Conservation (phyloP, 495 filamentous ascomycete species). For the Sordaria brevicollis region DNA sequence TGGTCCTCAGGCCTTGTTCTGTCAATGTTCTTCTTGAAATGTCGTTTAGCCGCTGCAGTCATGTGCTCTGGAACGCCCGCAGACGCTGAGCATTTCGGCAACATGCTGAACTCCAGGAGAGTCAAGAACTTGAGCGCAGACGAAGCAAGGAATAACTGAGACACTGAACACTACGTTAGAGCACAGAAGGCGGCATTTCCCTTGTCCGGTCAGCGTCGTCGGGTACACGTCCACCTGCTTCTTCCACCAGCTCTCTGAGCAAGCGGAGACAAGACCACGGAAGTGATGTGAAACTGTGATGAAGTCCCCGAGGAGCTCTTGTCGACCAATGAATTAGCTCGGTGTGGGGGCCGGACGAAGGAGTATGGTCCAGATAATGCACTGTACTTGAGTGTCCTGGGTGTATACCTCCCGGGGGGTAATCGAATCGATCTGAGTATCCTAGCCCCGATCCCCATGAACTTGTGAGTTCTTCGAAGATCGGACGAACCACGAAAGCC, state of each 20-base stretch:
- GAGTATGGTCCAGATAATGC: background rate
- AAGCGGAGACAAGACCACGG: background rate
- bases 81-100: background rate
- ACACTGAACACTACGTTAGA: background rate
- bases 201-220: background rate
- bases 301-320: background rate
- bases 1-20: background rate
- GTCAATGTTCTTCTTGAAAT: background rate
- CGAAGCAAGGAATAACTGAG: background rate
- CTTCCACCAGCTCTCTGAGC: background rate
- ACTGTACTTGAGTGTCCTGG: background rate
- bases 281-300: background rate
- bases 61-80: background rate
- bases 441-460: background rate
- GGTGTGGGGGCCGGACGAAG: background rate
- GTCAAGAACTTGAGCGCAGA: background rate
- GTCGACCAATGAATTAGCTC: background rate
- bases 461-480: background rate
- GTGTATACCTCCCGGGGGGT: background rate
- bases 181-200: background rate
- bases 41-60: background rate
- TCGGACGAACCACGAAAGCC: background rate
- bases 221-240: background rate
- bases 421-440: background rate
- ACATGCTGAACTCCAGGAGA: background rate